A percentile compares a stretch with the other conserved stretches of the same genome.
Conservation (phyloP, 2,329 filamentous ascomycete genomes). For the Aspergillus glaucus region DNA sequence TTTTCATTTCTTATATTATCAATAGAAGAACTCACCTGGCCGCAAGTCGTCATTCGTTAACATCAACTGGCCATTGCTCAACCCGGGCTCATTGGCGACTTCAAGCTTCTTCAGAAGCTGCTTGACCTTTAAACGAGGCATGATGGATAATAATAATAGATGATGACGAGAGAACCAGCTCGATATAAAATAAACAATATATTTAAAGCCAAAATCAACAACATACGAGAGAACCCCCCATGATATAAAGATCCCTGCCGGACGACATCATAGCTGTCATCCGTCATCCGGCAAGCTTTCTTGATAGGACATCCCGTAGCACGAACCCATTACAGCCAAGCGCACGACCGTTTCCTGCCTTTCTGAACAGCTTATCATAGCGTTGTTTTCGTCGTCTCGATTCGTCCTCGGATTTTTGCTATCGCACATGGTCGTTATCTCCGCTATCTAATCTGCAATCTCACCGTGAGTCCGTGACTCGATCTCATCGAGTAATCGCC, state of each 20-base stretch:
- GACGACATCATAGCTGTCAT: not conserved
- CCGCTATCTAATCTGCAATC: not conserved
- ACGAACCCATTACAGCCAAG: not conserved
- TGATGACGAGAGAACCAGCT: not conserved
- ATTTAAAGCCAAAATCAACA: not conserved
- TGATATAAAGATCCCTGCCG: not conserved
- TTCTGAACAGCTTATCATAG: not conserved
- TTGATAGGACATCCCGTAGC: not conserved
- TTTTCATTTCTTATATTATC: not conserved
- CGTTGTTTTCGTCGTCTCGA: not conserved
- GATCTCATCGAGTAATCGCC: constrained; percentile 1
- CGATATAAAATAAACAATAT: not conserved
- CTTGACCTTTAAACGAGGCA: constrained; percentile 23
- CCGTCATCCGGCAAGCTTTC: not conserved
- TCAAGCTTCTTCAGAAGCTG: constrained; percentile 53
- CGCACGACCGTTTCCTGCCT: not conserved
- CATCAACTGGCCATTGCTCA: constrained; percentile 76
- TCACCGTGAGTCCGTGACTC: not conserved
- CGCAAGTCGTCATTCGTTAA: constrained; percentile 80
- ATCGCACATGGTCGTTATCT: not conserved
- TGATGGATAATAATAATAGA: constrained; percentile 7
- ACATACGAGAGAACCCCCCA: not conserved
- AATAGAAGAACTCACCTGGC: constrained; percentile 36
- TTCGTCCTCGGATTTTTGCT: not conserved
- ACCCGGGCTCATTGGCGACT: constrained; percentile 67